Conservation (phyloP, 2,329 filamentous ascomycete genomes). For the Paradendryphiella salina region DNA sequence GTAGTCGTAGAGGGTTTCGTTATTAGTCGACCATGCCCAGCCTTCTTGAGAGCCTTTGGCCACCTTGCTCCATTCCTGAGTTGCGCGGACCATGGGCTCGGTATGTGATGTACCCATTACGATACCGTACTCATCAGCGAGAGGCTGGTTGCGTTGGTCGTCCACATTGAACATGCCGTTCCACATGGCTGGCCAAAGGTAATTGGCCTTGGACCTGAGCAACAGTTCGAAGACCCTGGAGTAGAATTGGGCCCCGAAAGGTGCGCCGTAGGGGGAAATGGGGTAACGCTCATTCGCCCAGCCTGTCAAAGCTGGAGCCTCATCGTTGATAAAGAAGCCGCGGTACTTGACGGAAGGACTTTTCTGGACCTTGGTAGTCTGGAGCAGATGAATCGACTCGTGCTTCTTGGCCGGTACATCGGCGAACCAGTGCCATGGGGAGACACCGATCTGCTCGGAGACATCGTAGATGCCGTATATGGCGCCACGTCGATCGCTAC, state of each 20-base stretch:
- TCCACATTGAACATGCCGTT: slow-evolving; percentile 72
- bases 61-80: slow-evolving; percentile 55
- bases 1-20: slow-evolving; percentile 68
- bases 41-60: slow-evolving; percentile 54
- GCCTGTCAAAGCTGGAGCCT: slow-evolving; percentile 67
- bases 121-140: slow-evolving; percentile 73
- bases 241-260: slow-evolving; percentile 65
- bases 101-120: slow-evolving; percentile 74
- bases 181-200: slow-evolving; percentile 75
- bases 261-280: slow-evolving; percentile 49
- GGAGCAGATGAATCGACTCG: slow-evolving; percentile 59
- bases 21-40: slow-evolving; percentile 73
- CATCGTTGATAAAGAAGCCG: slow-evolving; percentile 72
- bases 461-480: slow-evolving; percentile 73
- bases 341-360: slow-evolving; percentile 68
- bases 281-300: slow-evolving; percentile 64
- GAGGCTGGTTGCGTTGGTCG: slow-evolving; percentile 67
- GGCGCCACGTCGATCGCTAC: slow-evolving; percentile 66
- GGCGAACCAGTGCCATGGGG: slow-evolving; percentile 70
- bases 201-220: slow-evolving; percentile 71
- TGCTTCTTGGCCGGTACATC: slow-evolving; percentile 61
- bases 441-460: slow-evolving; percentile 73
- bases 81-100: slow-evolving; percentile 68
- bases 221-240: slow-evolving; percentile 70
- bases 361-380: slow-evolving; percentile 59